A percentile compares a stretch with the other conserved stretches of the same genome.
Evolutionary conservation across 192 early-diverging fungal species (phyloP).

Genomic region (Blastocladiella britannica): DNA sequence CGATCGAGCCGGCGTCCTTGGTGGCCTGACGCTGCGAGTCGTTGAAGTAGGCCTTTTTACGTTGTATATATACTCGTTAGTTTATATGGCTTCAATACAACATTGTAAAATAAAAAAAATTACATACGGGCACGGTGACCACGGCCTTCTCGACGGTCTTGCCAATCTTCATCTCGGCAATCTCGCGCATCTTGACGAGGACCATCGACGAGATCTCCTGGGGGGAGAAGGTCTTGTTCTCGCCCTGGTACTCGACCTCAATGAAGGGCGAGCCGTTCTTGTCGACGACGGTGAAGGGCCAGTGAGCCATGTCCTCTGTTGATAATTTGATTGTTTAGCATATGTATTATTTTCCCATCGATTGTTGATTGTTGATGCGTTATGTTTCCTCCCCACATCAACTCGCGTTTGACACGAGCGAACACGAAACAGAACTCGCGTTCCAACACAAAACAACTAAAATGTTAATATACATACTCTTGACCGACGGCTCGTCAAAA

Average conservation of each 20-base stretch:
- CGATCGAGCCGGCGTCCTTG: constrained; percentile 75
- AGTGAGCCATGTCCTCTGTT: constrained; percentile 60
- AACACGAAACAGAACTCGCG: too few relatives aligned
- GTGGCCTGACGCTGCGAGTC: constrained; percentile 78
- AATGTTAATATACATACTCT: too few relatives aligned
- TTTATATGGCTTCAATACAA: too few relatives aligned
- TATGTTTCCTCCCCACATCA: too few relatives aligned
- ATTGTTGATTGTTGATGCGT: too few relatives aligned
- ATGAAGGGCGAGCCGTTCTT: constrained; percentile 43
- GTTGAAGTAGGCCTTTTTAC: constrained; percentile 87
- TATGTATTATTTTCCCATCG: too few relatives aligned
- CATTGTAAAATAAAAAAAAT: too few relatives aligned
- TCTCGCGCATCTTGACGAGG: constrained; percentile 57
- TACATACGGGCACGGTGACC: constrained; percentile 45
- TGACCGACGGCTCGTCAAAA: constrained; percentile 62
- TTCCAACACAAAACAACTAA: too few relatives aligned
- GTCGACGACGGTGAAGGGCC: constrained; percentile 61
- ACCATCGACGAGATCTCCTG: constrained; percentile 66
- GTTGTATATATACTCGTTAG: too few relatives aligned
- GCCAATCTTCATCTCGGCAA: constrained; percentile 59
- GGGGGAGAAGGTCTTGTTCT: constrained; percentile 56
- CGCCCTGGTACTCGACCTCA: constrained; percentile 65
- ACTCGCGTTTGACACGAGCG: too few relatives aligned
- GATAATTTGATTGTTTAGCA: too few relatives aligned
- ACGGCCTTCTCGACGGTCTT: constrained; percentile 45